Base-by-base conservation (phyloP, 2,329 filamentous ascomycete genomes). In the Colletotrichum horii region DNA sequence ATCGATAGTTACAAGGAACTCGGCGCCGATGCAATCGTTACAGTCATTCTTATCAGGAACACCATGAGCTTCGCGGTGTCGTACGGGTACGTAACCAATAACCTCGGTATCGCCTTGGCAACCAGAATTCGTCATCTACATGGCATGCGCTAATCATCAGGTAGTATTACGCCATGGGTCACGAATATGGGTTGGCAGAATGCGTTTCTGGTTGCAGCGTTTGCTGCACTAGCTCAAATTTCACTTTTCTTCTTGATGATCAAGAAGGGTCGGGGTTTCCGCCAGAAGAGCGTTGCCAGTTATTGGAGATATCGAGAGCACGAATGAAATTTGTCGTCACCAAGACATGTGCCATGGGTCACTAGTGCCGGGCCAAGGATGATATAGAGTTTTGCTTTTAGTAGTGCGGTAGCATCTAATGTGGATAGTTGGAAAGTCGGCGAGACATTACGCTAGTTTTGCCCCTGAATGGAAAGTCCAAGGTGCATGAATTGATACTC, bases 1-100 rank as follows among this genome's bases (percentile, higher is more conserved):
- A 82, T 87, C 68, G 85, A 87, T 71, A 82, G 82, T 22, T 87
- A 85, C 75, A 82, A 83, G 34, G 84, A 87, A 6, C 80, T 87
- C 6, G 81, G 82, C 3, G 84, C 83, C 3, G 86, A 87, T 32
- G 83, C 83, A 2, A 79, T 87, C 9, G 84, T 84, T 0, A 83
- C 84, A 0, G 80, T 84, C 43, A 87, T 87, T 22, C 71, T 87
- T 8, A 82, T 87, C 26, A 78, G 83, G 3, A 85, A 85, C 70
- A 84, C 83, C 0, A 84, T 85, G 81, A 80, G 81, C 6, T 85
- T 85, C 71, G 83, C 80, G 6, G 81, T 84, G 12, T 77, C 80
- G 15, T 85, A 84, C 56, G 82, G 78, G 83, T 89, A 43, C n/a
- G 43, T 52, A 55, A 26, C 43, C 36, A 83, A 84, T 26, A 3